Evolutionary conservation across 768 basidiomycete genomes (phyloP).

Genomic region (Lyophyllum decastes): DNA sequence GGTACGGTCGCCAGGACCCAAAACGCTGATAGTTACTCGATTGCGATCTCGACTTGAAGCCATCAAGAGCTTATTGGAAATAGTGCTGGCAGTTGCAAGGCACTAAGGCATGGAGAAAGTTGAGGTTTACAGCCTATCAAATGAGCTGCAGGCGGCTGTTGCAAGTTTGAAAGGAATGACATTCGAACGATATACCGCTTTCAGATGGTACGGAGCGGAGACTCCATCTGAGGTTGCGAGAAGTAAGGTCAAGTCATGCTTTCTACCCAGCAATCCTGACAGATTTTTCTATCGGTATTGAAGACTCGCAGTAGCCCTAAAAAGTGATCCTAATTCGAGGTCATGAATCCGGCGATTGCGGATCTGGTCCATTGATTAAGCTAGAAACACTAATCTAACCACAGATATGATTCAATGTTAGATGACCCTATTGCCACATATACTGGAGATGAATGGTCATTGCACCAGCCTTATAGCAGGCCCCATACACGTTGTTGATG

Average conservation of each 20-base stretch:
- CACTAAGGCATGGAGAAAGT: slow-evolving; percentile 34
- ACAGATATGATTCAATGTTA: too few relatives aligned
- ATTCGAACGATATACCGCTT: slow-evolving; percentile 37
- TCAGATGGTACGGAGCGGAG: slow-evolving; percentile 53
- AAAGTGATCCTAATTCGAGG: too few relatives aligned
- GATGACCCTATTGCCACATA: too few relatives aligned
- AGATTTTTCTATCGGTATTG: slow-evolving; percentile 38
- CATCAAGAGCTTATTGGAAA: slow-evolving; percentile 36
- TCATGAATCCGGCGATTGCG: too few relatives aligned
- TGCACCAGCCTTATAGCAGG: too few relatives aligned
- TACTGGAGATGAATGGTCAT: too few relatives aligned
- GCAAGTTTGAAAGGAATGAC: slow-evolving; percentile 31
- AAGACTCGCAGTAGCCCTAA: not conserved
- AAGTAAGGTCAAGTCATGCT: slow-evolving; percentile 29
- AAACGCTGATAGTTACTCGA: slow-evolving; percentile 45
- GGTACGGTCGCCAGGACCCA: slow-evolving; percentile 24
- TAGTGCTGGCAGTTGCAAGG: slow-evolving; percentile 34
- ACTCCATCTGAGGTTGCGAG: slow-evolving; percentile 36
- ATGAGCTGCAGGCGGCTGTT: slow-evolving; percentile 28
- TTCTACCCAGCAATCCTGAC: not conserved
- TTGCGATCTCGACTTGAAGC: slow-evolving; percentile 29
- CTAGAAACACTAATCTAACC: too few relatives aligned
- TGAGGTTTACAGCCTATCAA: slow-evolving; percentile 50
- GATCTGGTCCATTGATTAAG: too few relatives aligned
- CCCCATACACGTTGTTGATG: too few relatives aligned